Evolutionary conservation across 2,329 filamentous ascomycete species (phyloP).

Genomic region (Fusarium burgessii): DNA sequence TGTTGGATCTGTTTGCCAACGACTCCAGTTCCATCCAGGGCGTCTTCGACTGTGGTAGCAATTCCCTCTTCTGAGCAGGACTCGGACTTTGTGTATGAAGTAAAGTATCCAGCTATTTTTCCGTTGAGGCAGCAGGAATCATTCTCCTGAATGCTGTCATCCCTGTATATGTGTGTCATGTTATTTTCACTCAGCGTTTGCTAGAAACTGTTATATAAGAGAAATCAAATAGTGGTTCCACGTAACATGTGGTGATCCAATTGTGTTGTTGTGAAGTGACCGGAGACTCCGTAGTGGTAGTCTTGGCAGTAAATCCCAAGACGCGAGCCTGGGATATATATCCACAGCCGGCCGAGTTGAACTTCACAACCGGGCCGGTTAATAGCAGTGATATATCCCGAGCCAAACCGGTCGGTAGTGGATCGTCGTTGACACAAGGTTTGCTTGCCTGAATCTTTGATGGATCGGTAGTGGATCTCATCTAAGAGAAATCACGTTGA

Average conservation of each 20-base stretch:
- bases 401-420: constrained; percentile 33
- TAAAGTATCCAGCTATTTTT: constrained; percentile 27
- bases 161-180: constrained; percentile 45
- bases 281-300: constrained; percentile 36
- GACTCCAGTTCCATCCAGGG: constrained; percentile 46
- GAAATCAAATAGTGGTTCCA: constrained; percentile 45
- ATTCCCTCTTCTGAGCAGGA: constrained; percentile 49
- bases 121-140: constrained; percentile 28
- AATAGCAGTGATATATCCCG: constrained; percentile 11
- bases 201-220: constrained; percentile 47
- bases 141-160: constrained; percentile 16
- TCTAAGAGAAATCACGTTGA: constrained; percentile 37
- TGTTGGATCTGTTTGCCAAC: constrained; percentile 49
- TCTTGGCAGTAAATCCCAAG: constrained; percentile 34
- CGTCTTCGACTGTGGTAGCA: constrained; percentile 52
- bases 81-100: constrained; percentile 19
- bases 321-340: constrained; percentile 22
- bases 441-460: constrained; percentile 42
- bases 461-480: constrained; percentile 45
- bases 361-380: constrained; percentile 19
- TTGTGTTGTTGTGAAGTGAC: constrained; percentile 23
- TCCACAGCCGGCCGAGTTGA: constrained; percentile 35
- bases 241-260: constrained; percentile 20
- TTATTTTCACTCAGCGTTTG: constrained; percentile 29
- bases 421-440: constrained; percentile 48